These are phyloP conservation scores for Penicillium rolfsii DNA, from an alignment of 2,329 filamentous ascomycete species.

Conservation along the genomic window DNA sequence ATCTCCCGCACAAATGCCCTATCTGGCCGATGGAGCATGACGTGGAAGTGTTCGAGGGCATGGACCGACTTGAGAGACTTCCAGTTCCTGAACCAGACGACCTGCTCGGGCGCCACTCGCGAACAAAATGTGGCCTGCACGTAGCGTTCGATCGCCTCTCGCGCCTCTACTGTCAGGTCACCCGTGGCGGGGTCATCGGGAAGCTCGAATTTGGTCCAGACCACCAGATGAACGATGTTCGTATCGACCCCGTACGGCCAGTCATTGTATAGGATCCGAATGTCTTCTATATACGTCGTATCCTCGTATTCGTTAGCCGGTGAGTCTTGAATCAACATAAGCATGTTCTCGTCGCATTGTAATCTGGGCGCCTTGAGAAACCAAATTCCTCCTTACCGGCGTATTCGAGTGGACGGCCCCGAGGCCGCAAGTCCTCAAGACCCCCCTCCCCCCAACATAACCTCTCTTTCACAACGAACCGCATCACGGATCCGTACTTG, in stretches of 20 bases:
- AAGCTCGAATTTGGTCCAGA: conserved; percentile 90
- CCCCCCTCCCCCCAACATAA: conserved; percentile 66
- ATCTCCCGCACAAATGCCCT: conserved; percentile 68
- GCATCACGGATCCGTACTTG: conserved; percentile 74
- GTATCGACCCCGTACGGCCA: conserved; percentile 88
- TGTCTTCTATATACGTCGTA: conserved; percentile 54
- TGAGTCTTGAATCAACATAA: not conserved
- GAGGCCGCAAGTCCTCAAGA: conserved; percentile 40
- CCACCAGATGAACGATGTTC: conserved; percentile 79
- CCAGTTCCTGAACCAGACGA: conserved; percentile 96
- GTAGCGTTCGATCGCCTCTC: conserved; percentile 69
- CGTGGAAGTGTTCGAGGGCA: conserved; percentile 90
- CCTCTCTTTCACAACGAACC: conserved; percentile 72
- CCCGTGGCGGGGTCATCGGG: conserved; percentile 68
- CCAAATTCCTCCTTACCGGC: conserved; percentile 36
- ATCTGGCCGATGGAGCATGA: conserved; percentile 83
- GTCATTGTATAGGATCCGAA: conserved; percentile 82
- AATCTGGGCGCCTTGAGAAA: not conserved
- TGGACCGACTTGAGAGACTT: conserved; percentile 79
- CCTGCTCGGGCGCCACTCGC: conserved; percentile 49
- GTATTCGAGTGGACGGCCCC: conserved; percentile 38
- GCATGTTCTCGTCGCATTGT: no score
- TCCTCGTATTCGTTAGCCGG: conserved; percentile 22
- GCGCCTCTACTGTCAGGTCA: conserved; percentile 67
- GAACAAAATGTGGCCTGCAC: conserved; percentile 68